phyloP scores from a whole-genome alignment of 306 rosid genomes.

The Vigna nakashimae region DNA sequence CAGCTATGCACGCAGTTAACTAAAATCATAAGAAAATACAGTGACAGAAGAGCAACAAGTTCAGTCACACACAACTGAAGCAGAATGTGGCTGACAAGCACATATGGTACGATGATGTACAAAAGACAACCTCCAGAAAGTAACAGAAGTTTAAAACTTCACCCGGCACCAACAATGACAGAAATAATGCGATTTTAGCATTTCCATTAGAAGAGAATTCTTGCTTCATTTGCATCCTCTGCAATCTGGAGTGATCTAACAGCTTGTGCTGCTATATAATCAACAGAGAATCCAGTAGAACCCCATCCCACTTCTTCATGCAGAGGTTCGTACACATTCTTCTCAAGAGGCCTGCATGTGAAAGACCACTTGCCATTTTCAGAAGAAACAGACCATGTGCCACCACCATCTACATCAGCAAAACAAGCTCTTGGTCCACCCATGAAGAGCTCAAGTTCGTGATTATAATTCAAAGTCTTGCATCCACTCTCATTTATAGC shows the following conservation, averaged over 20 bases:
- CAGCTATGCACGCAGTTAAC: constrained; percentile 38
- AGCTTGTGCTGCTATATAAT: constrained; percentile 87
- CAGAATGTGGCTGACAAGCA: constrained; percentile 45
- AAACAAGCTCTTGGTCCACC: constrained; percentile 58
- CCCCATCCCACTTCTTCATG: constrained; percentile 62
- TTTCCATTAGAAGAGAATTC: constrained; percentile 60
- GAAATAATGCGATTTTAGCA: constrained; percentile 47
- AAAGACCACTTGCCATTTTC: constrained; percentile 63
- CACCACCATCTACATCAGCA: constrained; percentile 63
- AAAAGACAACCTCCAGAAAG: constrained; percentile 43
- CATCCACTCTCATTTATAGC: constrained; percentile 59
- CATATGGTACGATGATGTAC: constrained; percentile 51
- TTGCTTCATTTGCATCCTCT: constrained; percentile 65
- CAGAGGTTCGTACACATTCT: constrained; percentile 44
- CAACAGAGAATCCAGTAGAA: constrained; percentile 68
- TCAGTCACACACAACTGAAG: constrained; percentile 40
- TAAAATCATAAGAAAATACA: constrained; percentile 9
- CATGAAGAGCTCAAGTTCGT: constrained; percentile 59
- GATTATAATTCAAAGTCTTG: constrained; percentile 67
- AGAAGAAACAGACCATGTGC: constrained; percentile 61
- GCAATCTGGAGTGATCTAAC: constrained; percentile 92
- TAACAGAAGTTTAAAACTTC: constrained; percentile 37
- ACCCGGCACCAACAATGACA: constrained; percentile 39
- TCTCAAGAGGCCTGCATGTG: constrained; percentile 54
- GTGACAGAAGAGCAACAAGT: constrained; percentile 40